phyloP scores from a whole-genome alignment of 2,329 filamentous ascomycete species.

The Aspergillus fumigatus region DNA sequence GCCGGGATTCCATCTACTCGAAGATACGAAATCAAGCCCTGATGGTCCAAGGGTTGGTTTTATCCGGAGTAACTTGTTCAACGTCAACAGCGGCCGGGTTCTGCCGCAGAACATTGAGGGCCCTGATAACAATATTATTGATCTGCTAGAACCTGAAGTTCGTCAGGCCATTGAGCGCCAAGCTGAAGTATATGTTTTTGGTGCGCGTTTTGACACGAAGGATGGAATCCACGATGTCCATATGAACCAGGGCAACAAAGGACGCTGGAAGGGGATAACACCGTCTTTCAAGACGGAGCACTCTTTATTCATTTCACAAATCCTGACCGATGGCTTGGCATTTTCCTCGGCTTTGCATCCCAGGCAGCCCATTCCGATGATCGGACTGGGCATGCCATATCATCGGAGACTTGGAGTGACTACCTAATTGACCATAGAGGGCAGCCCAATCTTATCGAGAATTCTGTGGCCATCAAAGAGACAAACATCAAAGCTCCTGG shows the following conservation, averaged over 20 bases:
- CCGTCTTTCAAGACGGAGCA: slow-evolving; percentile 17
- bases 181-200: slow-evolving; percentile 16
- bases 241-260: slow-evolving; percentile 19
- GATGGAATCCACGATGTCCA: slow-evolving; percentile 17
- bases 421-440: neutral
- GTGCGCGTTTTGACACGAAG: slow-evolving; percentile 5
- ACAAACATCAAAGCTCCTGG: neutral
- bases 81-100: slow-evolving; percentile 11
- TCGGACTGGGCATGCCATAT: slow-evolving; percentile 2
- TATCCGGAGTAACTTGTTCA: slow-evolving; percentile 13
- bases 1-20: slow-evolving; percentile 10
- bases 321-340: slow-evolving; percentile 10
- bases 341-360: slow-evolving; percentile 19
- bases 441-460: neutral
- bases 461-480: slow-evolving; percentile 1
- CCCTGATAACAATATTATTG: slow-evolving; percentile 32
- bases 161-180: slow-evolving; percentile 7
- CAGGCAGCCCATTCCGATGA: slow-evolving; percentile 13
- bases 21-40: neutral
- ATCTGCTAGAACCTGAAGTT: slow-evolving; percentile 13
- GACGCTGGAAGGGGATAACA: slow-evolving; percentile 9
- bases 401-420: slow-evolving; percentile 2
- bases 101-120: slow-evolving; percentile 17
- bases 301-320: slow-evolving; percentile 11
- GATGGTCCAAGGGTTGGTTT: slow-evolving; percentile 11